Percentiles rank a stretch among this genome's conserved stretches.
phyloP scores from a whole-genome alignment of 306 rosid species.

The Vigna angularis region DNA sequence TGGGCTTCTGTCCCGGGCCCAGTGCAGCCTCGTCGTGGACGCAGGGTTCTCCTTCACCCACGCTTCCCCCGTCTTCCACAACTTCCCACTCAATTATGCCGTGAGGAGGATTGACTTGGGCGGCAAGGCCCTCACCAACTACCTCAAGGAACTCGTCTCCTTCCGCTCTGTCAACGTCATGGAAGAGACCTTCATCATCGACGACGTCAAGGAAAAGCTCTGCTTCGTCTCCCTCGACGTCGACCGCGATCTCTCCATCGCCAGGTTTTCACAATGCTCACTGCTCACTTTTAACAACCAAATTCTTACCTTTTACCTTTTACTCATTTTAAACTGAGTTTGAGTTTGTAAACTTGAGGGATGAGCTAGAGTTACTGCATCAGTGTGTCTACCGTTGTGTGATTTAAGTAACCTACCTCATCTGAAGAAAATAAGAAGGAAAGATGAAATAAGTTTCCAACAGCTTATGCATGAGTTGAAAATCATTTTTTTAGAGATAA shows the following conservation, averaged over 20 bases:
- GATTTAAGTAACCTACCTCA: too few species aligned
- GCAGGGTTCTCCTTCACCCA: conserved; percentile 94
- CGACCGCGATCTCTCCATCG: conserved; percentile 66
- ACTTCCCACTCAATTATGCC: conserved; percentile 77
- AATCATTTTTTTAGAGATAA: too few species aligned
- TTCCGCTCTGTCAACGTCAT: conserved; percentile 83
- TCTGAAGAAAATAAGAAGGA: too few species aligned
- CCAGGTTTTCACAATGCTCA: conserved; percentile 50
- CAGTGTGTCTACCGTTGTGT: too few species aligned
- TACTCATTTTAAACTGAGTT: background rate
- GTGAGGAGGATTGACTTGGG: conserved; percentile 86
- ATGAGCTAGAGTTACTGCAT: too few species aligned
- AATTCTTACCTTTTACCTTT: background rate
- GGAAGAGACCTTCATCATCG: conserved; percentile 91
- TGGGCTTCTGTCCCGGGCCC: conserved; percentile 71
- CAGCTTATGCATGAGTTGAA: too few species aligned
- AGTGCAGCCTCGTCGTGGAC: conserved; percentile 90
- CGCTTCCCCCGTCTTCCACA: conserved; percentile 88
- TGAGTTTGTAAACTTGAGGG: background rate
- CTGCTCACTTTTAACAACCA: background rate
- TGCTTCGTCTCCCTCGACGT: conserved; percentile 89
- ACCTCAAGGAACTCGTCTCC: conserved; percentile 87
- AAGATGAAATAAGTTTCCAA: too few species aligned
- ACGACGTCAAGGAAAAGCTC: conserved; percentile 92
- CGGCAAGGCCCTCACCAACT: conserved; percentile 89